Base-by-base conservation (phyloP, 352 stramenopile genomes). In the Phytophthora palmivora region DNA sequence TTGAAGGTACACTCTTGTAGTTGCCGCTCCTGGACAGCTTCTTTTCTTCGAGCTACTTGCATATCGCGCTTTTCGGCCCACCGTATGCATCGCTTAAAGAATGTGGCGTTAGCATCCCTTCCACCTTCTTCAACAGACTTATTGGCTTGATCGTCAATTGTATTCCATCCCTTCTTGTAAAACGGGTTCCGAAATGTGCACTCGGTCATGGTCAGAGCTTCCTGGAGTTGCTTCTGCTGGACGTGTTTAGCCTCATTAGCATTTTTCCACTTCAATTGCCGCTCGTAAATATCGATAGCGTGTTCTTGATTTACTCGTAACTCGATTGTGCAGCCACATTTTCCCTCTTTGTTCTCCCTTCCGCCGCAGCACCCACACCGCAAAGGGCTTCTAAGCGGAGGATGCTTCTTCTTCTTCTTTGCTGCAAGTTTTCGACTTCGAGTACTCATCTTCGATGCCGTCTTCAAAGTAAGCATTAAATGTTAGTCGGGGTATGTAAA, bases 121-220 rank as follows among this genome's bases (percentile, higher is more conserved):
- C 14, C 30, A 7, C 22, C 19, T 39, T 39, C 32, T 51, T 81
- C 82, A 4, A 19, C 24, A 10, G 28, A 6, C n/a, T n/a, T 32
- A 4, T 19, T 12, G 4, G 32, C 7, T 8, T 30, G 16, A 10
- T 44, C 24, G 33, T 63, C 44, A 15, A 74, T 16, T 2, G 70
- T 53, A 21, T 70, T 69, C 76, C 72, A 84, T 4, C 72, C 81
- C 10, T 65, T 49, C 6, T 70, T 47, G 38, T 83, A 82, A 7
- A 71, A 80, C 26, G 84, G 84, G 33, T 93, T 93, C 19, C 67
- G 64, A 58, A 93, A 93, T 30, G 67, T 84, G 47, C 84, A 85
- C 43, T 74, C 67, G 10, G 58, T 45, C 38, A 70, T 54, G 32
- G 49, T 45, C 26, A 82, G 49, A 19, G 72, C 59, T n/a, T 84